These are phyloP conservation scores for Phytophthora kernoviae DNA, from an alignment of 352 stramenopile species.

Conservation along the genomic window DNA sequence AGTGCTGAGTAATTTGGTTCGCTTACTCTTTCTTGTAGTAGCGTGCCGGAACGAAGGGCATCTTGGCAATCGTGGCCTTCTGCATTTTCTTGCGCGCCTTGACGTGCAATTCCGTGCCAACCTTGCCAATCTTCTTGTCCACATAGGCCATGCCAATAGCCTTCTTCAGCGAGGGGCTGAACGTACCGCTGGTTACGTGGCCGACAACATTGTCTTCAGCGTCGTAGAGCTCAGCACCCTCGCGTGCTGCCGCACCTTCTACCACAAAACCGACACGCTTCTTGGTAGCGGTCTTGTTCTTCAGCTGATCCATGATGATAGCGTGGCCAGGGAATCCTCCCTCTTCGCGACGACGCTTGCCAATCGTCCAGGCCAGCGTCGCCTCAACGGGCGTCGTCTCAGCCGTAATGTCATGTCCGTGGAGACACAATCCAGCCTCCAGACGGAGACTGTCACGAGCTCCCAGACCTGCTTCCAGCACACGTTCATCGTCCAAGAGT, in stretches of 20 bases:
- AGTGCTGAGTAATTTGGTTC: constrained; percentile 18
- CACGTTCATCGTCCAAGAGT: constrained; percentile 64
- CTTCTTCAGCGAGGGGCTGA: constrained; percentile 95
- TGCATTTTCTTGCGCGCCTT: constrained; percentile 97
- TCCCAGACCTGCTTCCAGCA: constrained; percentile 94
- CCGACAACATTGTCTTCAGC: constrained; percentile 78
- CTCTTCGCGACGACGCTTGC: constrained; percentile 83
- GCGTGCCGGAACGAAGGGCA: constrained; percentile 96
- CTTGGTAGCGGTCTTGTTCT: constrained; percentile 92
- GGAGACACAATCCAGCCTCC: constrained; percentile 98
- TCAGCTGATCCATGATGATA: constrained; percentile 94
- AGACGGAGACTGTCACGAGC: constrained; percentile 97
- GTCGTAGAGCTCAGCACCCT: constrained; percentile 94
- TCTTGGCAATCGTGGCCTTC: constrained; percentile 94
- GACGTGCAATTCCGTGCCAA: constrained; percentile 93
- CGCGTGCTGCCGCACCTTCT: constrained; percentile 94
- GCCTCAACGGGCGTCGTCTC: constrained; percentile 96
- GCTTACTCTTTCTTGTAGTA: constrained; percentile 94
- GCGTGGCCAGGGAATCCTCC: constrained; percentile 95
- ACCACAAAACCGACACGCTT: constrained; percentile 97
- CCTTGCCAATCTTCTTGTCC: constrained; percentile 89
- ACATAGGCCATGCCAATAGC: constrained; percentile 99
- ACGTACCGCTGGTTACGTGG: constrained; percentile 96
- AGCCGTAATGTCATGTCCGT: constrained; percentile 98
- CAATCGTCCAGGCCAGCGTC: constrained; percentile 93